Conservation (phyloP, 2,329 filamentous ascomycete genomes). For the Scytalidium lignicola region DNA sequence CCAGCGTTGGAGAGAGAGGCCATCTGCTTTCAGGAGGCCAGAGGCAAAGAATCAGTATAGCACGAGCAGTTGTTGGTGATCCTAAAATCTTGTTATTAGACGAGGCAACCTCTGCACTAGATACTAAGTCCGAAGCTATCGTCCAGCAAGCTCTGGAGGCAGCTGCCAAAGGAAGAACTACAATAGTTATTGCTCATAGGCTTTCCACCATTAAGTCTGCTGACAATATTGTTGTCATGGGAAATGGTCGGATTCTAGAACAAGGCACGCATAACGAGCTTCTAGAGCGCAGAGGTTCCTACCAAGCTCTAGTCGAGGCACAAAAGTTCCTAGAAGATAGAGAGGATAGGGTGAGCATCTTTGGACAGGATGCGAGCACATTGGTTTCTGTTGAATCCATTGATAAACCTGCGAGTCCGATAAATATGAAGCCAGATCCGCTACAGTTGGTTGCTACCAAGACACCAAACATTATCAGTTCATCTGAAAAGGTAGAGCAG, state of each 20-base stretch:
- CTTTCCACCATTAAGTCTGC: slow-evolving; percentile 87
- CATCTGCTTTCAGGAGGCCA: slow-evolving; percentile 87
- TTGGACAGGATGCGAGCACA: too few species aligned
- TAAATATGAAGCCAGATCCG: too few species aligned
- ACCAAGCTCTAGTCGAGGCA: slow-evolving; percentile 50
- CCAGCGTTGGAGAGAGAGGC: slow-evolving; percentile 86
- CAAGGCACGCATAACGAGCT: slow-evolving; percentile 80
- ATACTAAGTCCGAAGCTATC: slow-evolving; percentile 86
- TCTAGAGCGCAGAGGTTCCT: slow-evolving; percentile 63
- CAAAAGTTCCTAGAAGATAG: too few species aligned
- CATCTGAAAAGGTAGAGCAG: slow-evolving; percentile 48
- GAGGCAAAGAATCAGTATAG: slow-evolving; percentile 91
- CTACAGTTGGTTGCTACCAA: too few species aligned
- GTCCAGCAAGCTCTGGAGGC: slow-evolving; percentile 86
- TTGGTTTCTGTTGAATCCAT: too few species aligned
- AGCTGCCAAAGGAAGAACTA: slow-evolving; percentile 78
- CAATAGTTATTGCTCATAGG: slow-evolving; percentile 89
- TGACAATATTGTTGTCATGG: slow-evolving; percentile 91
- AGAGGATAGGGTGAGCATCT: too few species aligned
- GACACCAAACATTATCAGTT: slow-evolving; percentile 62
- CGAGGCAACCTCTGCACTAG: slow-evolving; percentile 85
- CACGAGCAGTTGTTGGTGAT: slow-evolving; percentile 79
- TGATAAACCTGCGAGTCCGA: too few species aligned
- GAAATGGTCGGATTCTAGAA: slow-evolving; percentile 73
- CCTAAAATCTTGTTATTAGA: slow-evolving; percentile 87